Base-by-base conservation (phyloP, 1,284 basidiomycete species). In the Cryptococcus sp. region DNA sequence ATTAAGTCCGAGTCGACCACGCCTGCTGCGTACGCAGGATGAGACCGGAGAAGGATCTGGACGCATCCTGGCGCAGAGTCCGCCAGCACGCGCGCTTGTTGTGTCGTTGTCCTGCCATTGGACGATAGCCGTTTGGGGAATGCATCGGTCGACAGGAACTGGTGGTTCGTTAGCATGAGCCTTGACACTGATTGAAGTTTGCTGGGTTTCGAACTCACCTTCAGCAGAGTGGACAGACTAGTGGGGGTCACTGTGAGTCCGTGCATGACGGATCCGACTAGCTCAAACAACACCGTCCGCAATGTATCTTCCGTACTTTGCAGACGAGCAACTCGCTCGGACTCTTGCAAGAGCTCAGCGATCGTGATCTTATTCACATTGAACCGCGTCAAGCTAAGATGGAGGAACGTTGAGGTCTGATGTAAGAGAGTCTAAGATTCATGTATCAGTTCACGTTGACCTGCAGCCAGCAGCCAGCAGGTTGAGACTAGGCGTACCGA, bases 351-450 rank as follows among this genome's bases (percentile, higher is more conserved):
- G 6, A 70, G 50, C 19, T 10, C 39, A 1, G 23, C 35, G 5
- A 72, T 20, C 8, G 64, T 54, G 0, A 57, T 62, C 3, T 55
- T 25, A 0, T 45, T 5, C 1, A 75, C 69, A 20, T 59, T 47
- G 57, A 66, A 75, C 1, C 64, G 61, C 1, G 59, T n/a, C 10
- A 76, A 47, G 3, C 59, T 57, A 0, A 72, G 55, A 44, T 69
- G 65, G 3, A 76, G 59, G 4, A 76, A 61, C 1, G 71, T 72
- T 2, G 73, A 70, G 1, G 53, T 61, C 44, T 75, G 73, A 57
- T 71, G 65, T 5, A 75, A 50, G 6, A 77, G 60, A 0, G 60
- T 57, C 62, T 56, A 20, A 5, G 23, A 27, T 3, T 23, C 25
- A n/a, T 41, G 8, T 17, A 42, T 56, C 41, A 54, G 39, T 22